Evolutionary conservation across 441 rosid species (phyloP).

Genomic region (Adansonia grandidieri): DNA sequence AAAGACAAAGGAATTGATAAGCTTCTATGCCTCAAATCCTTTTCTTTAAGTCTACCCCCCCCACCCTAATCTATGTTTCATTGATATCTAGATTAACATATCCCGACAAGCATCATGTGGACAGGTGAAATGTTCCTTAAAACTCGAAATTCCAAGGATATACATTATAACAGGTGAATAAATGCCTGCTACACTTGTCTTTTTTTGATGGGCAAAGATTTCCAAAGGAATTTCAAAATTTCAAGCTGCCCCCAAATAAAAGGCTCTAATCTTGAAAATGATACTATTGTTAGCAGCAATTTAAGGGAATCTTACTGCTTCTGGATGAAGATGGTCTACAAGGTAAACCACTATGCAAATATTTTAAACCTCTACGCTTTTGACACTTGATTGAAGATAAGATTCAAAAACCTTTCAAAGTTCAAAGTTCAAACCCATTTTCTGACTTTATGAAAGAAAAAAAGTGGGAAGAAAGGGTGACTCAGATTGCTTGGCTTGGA

Average conservation of each 20-base stretch:
- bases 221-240: not conserved
- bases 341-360: not conserved
- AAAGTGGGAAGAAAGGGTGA: not conserved
- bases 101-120: constrained; percentile 19
- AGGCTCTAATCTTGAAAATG: not conserved
- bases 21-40: too few relatives aligned
- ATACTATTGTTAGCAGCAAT: not conserved
- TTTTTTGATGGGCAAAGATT: not conserved
- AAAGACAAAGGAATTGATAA: too few relatives aligned
- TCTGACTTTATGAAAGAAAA: not conserved
- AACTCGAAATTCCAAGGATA: not conserved
- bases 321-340: not conserved
- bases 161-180: not conserved
- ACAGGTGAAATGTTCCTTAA: not conserved
- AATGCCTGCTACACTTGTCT: not conserved
- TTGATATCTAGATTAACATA: constrained; percentile 10
- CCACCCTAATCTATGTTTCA: too few relatives aligned
- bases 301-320: not conserved
- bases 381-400: constrained; percentile 15
- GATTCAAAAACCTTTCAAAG: not conserved
- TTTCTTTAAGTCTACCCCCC: too few relatives aligned
- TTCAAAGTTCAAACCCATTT: constrained; percentile 21
- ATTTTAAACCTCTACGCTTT: not conserved
- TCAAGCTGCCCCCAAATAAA: too few relatives aligned
- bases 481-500: constrained; percentile 11